Conservation (phyloP, 805 yeast genomes). For the Saturnispora halmiae region DNA sequence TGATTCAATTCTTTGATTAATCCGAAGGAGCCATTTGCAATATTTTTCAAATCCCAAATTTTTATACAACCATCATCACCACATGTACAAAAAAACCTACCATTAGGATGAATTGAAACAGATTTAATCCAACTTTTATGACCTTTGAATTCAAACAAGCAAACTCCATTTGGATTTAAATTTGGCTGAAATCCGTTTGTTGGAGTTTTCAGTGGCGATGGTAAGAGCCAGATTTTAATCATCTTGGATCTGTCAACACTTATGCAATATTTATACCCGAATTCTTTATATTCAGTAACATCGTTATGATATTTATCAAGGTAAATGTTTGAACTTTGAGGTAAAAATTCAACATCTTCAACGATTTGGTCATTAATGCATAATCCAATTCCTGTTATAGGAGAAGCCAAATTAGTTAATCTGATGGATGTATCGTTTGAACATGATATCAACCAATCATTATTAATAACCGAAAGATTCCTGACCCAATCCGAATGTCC, state of each 20-base stretch:
- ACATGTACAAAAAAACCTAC: conserved; percentile 56
- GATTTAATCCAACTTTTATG: conserved; percentile 85
- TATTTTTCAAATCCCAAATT: conserved; percentile 59
- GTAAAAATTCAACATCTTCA: conserved; percentile 64
- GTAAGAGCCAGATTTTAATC: conserved; percentile 70
- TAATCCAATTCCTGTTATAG: conserved; percentile 60
- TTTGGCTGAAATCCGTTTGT: conserved; percentile 31
- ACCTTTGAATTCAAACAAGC: conserved; percentile 51
- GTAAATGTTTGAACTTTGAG: conserved; percentile 36
- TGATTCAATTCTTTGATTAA: conserved; percentile 28
- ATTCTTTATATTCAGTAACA: background rate
- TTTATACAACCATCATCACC: conserved; percentile 72
- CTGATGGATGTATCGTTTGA: conserved; percentile 73
- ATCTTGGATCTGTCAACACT: conserved; percentile 75
- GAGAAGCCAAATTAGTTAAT: conserved; percentile 50
- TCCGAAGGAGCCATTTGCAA: conserved; percentile 19
- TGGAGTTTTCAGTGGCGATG: conserved; percentile 40
- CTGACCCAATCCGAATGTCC: conserved; percentile 92
- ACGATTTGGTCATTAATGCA: conserved; percentile 82
- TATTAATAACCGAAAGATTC: conserved; percentile 30
- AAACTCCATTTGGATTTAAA: conserved; percentile 51
- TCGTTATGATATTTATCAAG: conserved; percentile 43
- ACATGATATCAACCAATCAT: conserved; percentile 56
- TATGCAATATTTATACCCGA: conserved; percentile 62
- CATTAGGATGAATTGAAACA: conserved; percentile 65